These are phyloP conservation scores for Russula brevipes DNA, from an alignment of 768 basidiomycete species.

Conservation along the genomic window DNA sequence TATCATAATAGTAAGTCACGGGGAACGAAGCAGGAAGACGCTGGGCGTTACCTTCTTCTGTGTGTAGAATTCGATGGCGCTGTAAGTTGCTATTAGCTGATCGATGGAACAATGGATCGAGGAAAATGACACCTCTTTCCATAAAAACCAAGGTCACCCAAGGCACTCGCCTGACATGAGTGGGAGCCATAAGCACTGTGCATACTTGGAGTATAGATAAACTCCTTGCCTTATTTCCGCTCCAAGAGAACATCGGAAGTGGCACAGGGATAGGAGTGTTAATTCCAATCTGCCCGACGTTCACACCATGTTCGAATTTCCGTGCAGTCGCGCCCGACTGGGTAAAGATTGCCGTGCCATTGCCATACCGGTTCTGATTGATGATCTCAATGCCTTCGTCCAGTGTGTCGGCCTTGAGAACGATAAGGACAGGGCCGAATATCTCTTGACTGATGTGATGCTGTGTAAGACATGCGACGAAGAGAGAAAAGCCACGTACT, in stretches of 20 bases:
- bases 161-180: conserved; percentile 50
- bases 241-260: conserved; percentile 92
- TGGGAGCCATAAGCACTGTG: background rate
- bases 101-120: conserved; percentile 7
- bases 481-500: conserved; percentile 42
- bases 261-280: conserved; percentile 94
- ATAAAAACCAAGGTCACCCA: conserved; percentile 89
- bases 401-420: conserved; percentile 73
- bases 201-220: background rate
- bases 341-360: conserved; percentile 94
- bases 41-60: conserved; percentile 69
- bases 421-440: conserved; percentile 84
- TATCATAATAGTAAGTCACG: conserved; percentile 29
- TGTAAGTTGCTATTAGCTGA: conserved; percentile 28
- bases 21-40: background rate
- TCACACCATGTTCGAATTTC: conserved; percentile 82
- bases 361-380: conserved; percentile 87
- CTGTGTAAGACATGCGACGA: conserved; percentile 5
- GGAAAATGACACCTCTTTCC: conserved; percentile 60
- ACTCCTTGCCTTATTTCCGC: conserved; percentile 71
- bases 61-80: conserved; percentile 94
- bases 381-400: conserved; percentile 89
- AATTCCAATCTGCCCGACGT: conserved; percentile 90
- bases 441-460: conserved; percentile 73
- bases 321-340: conserved; percentile 93